Percentiles rank a stretch among this genome's conserved stretches.
Conservation (phyloP, 129 eudicot species). For the Chrysanthemum lavandulifolium region DNA sequence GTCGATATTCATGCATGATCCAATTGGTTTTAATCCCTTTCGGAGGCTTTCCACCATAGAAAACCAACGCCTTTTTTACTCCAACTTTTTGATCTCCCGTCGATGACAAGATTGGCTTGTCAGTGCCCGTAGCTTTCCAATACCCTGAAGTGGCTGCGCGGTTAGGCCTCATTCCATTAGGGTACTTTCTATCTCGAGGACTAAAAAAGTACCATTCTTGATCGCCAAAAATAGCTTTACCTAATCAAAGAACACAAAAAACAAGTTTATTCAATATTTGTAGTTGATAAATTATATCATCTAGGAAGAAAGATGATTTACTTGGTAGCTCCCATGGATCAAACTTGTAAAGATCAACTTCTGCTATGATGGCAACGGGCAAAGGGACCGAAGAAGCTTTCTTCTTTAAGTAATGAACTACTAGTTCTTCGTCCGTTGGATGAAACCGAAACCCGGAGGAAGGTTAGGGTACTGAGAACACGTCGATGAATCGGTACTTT, state of each 20-base stretch:
- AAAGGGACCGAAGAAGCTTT: constrained; percentile 39
- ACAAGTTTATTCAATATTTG: neutral
- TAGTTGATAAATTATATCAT: neutral
- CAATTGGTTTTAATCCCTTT: constrained; percentile 65
- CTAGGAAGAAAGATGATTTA: constrained; percentile 18
- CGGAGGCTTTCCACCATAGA: constrained; percentile 64
- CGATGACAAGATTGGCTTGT: constrained; percentile 50
- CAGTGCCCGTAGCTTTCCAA: constrained; percentile 70
- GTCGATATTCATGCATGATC: constrained; percentile 74
- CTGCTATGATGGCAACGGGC: constrained; percentile 50
- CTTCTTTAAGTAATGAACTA: constrained; percentile 36
- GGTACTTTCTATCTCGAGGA: constrained; percentile 63
- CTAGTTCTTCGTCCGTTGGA: constrained; percentile 40
- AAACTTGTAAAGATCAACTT: constrained; percentile 50
- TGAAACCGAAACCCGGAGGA: constrained; percentile 43
- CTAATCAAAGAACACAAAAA: constrained; percentile 4
- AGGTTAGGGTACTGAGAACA: constrained; percentile 39
- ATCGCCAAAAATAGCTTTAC: constrained; percentile 58
- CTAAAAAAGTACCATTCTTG: constrained; percentile 67
- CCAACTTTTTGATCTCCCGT: constrained; percentile 48
- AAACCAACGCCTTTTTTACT: constrained; percentile 56
- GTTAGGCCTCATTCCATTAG: constrained; percentile 64
- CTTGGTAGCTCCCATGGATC: constrained; percentile 66
- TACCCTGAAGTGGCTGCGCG: constrained; percentile 67
- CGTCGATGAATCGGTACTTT: constrained; percentile 42